Evolutionary conservation across 1,139 yeast species (phyloP).

Genomic region (Zygotorulaspora mrakii): DNA sequence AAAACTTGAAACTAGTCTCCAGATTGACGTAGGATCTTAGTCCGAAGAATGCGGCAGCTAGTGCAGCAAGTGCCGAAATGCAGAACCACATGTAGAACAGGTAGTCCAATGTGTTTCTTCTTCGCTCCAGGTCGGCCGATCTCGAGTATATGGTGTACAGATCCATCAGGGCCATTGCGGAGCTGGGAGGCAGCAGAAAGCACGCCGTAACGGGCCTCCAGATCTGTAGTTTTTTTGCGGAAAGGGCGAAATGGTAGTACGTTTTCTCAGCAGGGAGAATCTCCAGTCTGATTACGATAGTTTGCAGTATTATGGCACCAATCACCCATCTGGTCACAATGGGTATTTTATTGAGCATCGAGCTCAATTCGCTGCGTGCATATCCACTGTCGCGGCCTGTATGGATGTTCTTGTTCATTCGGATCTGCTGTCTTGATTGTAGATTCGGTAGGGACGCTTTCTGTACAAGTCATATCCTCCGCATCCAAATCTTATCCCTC

Average conservation of each 20-base stretch:
- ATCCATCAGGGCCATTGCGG: slow-evolving; percentile 30
- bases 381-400: slow-evolving; percentile 4
- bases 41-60: slow-evolving; percentile 20
- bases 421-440: too few species aligned
- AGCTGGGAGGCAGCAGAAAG: slow-evolving; percentile 24
- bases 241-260: slow-evolving; percentile 11
- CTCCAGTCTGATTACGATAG: slow-evolving; percentile 11
- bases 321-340: slow-evolving; percentile 15
- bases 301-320: slow-evolving; percentile 12
- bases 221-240: slow-evolving; percentile 12
- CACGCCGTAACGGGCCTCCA: slow-evolving; percentile 33
- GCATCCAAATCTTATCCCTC: too few species aligned
- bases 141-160: slow-evolving; percentile 30
- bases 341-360: slow-evolving; percentile 10
- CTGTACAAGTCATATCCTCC: too few species aligned
- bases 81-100: slow-evolving; percentile 29
- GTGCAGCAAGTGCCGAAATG: slow-evolving; percentile 16
- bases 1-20: slow-evolving; percentile 27
- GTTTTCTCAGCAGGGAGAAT: slow-evolving; percentile 8
- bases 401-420: slow-evolving; percentile 11
- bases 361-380: slow-evolving; percentile 3
- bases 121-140: slow-evolving; percentile 28
- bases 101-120: slow-evolving; percentile 26
- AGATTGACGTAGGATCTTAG: slow-evolving; percentile 16
- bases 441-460: too few species aligned